phyloP scores from a whole-genome alignment of 257 asterid genomes.

The Galeopsis tetrahit region DNA sequence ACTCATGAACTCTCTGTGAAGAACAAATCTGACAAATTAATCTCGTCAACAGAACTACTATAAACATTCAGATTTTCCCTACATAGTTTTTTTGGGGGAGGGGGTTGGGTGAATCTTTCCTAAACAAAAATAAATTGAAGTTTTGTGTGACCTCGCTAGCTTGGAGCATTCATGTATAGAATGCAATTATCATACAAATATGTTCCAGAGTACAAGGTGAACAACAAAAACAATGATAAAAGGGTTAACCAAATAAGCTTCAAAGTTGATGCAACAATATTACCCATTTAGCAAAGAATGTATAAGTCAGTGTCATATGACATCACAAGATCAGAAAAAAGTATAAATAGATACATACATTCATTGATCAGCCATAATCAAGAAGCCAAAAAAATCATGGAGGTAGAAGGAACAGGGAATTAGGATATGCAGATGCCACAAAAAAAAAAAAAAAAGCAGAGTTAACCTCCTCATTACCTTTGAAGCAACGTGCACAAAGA shows the following conservation, averaged over 20 bases:
- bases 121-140: neutral
- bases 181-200: constrained; percentile 9
- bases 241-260: constrained; percentile 4
- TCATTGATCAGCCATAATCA: constrained; percentile 21
- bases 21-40: neutral
- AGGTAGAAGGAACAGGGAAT: constrained; percentile 1
- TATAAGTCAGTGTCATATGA: constrained; percentile 14
- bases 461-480: constrained; percentile 61
- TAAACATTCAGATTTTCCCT: constrained; percentile 7
- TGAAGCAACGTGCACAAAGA: constrained; percentile 96
- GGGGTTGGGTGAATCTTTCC: neutral
- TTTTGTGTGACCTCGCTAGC: neutral
- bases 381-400: constrained; percentile 3
- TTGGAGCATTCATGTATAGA: constrained; percentile 15
- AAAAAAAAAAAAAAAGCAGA: neutral
- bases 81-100: neutral
- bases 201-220: constrained; percentile 12
- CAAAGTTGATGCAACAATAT: neutral
- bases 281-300: constrained; percentile 1
- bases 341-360: neutral
- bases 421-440: neutral
- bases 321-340: constrained; percentile 17
- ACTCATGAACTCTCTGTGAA: neutral
- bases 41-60: constrained; percentile 3
- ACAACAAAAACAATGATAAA: neutral